phyloP scores from a whole-genome alignment of 805 yeast genomes.

The Wickerhamiella sorbophila region DNA sequence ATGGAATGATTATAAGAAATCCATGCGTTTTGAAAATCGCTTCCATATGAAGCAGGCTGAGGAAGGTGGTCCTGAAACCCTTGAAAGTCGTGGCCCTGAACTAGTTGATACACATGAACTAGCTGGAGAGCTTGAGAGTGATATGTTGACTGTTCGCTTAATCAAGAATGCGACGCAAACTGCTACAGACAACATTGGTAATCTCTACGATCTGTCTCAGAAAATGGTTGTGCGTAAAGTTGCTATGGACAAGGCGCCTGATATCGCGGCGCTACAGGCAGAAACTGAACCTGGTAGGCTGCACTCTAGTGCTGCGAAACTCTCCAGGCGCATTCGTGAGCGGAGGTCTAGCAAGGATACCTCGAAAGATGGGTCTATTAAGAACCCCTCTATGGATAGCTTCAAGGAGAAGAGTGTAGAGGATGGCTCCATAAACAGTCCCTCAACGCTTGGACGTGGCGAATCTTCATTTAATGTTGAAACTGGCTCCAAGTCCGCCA shows the following conservation, averaged over 20 bases:
- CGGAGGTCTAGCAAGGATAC: not conserved
- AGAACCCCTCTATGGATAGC: not conserved
- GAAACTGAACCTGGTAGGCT: not conserved
- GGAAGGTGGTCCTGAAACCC: conserved; percentile 37
- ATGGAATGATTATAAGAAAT: conserved; percentile 80
- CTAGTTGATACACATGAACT: conserved; percentile 14
- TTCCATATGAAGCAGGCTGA: conserved; percentile 33
- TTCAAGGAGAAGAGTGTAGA: not conserved
- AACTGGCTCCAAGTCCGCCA: not conserved
- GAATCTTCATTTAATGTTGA: not conserved
- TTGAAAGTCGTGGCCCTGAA: conserved; percentile 16
- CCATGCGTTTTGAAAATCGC: conserved; percentile 28
- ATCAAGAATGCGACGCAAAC: not conserved
- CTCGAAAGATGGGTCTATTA: no score
- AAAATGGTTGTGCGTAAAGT: not conserved
- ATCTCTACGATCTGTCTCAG: not conserved
- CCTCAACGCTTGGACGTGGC: no score
- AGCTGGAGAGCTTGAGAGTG: conserved; percentile 1
- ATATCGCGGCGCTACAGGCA: not conserved
- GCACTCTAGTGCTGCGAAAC: not conserved
- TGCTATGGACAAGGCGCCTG: not conserved
- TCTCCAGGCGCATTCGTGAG: not conserved
- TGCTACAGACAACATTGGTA: not conserved
- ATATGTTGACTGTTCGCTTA: not conserved
- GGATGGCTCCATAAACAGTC: no score